phyloP scores from a whole-genome alignment of 306 rosid genomes.

The Begonia masoniana region DNA sequence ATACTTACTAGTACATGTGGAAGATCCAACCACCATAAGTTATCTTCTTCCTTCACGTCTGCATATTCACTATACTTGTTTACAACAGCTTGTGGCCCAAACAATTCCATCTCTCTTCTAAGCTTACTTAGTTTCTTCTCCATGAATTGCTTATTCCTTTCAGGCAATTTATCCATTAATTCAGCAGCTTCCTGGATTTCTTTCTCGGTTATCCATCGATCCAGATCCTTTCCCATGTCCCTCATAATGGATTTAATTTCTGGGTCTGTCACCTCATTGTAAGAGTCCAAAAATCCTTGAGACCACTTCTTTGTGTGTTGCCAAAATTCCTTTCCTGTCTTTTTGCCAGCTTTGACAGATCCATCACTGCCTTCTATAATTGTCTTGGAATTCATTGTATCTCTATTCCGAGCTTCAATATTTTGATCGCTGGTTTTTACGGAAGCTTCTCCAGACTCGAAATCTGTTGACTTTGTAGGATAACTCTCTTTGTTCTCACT shows the following conservation, averaged over 20 bases:
- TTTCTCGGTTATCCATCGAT: constrained; percentile 85
- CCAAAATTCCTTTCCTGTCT: constrained; percentile 91
- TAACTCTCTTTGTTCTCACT: constrained; percentile 29
- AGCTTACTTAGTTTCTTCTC: constrained; percentile 74
- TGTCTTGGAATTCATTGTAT: constrained; percentile 33
- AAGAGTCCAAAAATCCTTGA: constrained; percentile 63
- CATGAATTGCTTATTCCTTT: constrained; percentile 41
- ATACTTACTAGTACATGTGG: constrained; percentile 54
- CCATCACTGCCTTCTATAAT: constrained; percentile 85
- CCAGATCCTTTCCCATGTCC: constrained; percentile 78
- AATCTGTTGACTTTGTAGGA: constrained; percentile 25
- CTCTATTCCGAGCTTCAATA: constrained; percentile 9
- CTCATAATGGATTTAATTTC: constrained; percentile 66
- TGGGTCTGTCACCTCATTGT: constrained; percentile 79
- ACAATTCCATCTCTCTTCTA: constrained; percentile 90
- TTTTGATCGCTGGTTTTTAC: constrained; percentile 15
- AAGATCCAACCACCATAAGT: constrained; percentile 97
- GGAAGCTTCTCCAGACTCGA: constrained; percentile 21
- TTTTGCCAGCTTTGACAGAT: constrained; percentile 66
- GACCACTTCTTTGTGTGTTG: constrained; percentile 98
- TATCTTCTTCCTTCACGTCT: constrained; percentile 67
- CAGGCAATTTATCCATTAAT: constrained; percentile 51
- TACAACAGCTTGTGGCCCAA: constrained; percentile 93
- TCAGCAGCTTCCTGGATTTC: constrained; percentile 84
- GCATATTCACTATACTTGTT: constrained; percentile 85